These are phyloP conservation scores for Daldinia decipiens DNA, from an alignment of 495 filamentous ascomycete genomes.

Conservation along the genomic window DNA sequence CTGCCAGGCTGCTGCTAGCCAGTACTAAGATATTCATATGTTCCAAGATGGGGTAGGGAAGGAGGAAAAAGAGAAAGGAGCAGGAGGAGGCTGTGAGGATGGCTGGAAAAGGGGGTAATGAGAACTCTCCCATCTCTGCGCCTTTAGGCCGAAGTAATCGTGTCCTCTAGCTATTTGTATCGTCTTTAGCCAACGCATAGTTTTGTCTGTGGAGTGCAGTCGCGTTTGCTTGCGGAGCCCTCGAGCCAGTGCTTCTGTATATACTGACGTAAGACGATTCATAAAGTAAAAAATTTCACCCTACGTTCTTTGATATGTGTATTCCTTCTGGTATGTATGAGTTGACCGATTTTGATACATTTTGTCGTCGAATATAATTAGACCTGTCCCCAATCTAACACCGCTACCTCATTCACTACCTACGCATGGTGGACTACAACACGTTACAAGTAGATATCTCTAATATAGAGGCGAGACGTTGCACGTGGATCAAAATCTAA, in stretches of 20 bases:
- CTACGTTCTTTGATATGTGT: background rate
- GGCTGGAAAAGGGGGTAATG: background rate
- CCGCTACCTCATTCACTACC: too few relatives aligned
- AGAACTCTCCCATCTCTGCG: background rate
- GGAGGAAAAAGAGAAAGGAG: background rate
- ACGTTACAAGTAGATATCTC: background rate
- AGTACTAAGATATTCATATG: slow-evolving; percentile 69
- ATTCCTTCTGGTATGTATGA: background rate
- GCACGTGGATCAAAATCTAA: background rate
- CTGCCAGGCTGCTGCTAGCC: slow-evolving; percentile 88
- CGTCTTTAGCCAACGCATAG: background rate
- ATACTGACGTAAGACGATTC: background rate
- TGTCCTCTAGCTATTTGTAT: background rate
- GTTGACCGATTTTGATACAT: background rate
- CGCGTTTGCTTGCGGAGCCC: background rate
- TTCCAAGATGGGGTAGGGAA: background rate
- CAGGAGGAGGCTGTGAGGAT: background rate
- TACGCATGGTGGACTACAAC: background rate
- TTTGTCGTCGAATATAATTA: background rate
- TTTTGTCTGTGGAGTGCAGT: background rate
- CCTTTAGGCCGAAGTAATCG: background rate
- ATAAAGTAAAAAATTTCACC: background rate
- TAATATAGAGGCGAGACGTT: background rate
- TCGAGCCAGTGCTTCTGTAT: background rate
- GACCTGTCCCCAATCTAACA: too few relatives aligned